Percentiles rank a stretch among this genome's conserved stretches.
phyloP scores from a whole-genome alignment of 352 stramenopile species.

The Stramenopiles sp. region DNA sequence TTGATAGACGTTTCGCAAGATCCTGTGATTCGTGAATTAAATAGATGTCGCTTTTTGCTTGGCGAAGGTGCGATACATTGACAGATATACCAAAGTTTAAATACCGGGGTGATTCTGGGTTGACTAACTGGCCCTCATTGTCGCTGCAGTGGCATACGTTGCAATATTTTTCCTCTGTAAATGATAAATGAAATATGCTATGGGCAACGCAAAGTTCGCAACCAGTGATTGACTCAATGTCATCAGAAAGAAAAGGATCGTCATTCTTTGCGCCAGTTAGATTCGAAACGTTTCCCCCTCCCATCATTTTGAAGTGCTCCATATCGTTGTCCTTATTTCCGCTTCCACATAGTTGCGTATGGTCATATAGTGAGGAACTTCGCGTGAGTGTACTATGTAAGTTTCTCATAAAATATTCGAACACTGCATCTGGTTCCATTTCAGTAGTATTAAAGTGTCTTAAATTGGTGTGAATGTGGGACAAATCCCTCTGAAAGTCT shows the following conservation, averaged over 20 bases:
- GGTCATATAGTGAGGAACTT: not conserved
- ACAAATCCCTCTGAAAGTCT: not conserved
- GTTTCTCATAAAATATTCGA: not conserved
- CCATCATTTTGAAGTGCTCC: not conserved
- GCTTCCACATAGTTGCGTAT: not conserved
- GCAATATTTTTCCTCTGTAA: not conserved
- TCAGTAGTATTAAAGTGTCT: not conserved
- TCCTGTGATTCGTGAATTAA: not conserved
- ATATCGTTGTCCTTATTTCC: not conserved
- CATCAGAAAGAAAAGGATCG: not conserved
- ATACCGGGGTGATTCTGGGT: not conserved
- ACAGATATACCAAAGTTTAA: not conserved
- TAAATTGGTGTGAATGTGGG: not conserved
- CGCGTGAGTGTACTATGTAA: not conserved
- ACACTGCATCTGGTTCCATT: not conserved
- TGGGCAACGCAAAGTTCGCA: not conserved
- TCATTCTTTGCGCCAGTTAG: not conserved
- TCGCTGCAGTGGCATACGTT: not conserved
- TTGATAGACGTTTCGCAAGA: not conserved
- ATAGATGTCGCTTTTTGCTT: not conserved
- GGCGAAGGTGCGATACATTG: not conserved
- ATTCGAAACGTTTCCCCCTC: not conserved
- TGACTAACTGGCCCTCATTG: not conserved
- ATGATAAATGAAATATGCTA: not conserved
- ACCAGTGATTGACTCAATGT: not conserved